Evolutionary conservation across 768 basidiomycete genomes (phyloP).

Genomic region (Neoboletus magnificus): DNA sequence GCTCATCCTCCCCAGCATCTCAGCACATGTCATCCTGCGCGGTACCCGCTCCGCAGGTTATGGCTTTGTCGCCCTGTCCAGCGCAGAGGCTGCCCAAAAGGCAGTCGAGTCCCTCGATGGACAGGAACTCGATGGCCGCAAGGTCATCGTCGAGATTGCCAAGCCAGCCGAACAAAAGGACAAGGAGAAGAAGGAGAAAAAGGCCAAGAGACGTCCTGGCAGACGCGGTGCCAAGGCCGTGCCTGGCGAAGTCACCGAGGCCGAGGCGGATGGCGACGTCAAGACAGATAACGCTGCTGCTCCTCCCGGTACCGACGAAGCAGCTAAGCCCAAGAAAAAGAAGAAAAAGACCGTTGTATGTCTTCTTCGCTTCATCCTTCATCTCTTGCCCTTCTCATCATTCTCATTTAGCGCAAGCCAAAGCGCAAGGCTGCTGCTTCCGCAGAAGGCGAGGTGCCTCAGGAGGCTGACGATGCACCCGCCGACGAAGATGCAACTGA

Average conservation of each 20-base stretch:
- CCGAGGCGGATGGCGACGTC: constrained; percentile 79
- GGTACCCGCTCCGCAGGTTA: constrained; percentile 86
- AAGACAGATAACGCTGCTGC: constrained; percentile 54
- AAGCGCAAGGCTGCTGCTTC: constrained; percentile 36
- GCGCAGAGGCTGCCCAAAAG: constrained; percentile 77
- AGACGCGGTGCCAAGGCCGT: constrained; percentile 85
- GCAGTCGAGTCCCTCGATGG: constrained; percentile 85
- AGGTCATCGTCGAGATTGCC: constrained; percentile 88
- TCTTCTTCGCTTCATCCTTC: neutral
- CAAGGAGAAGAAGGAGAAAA: constrained; percentile 71
- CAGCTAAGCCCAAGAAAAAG: constrained; percentile 70
- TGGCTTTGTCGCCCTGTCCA: constrained; percentile 85
- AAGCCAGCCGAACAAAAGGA: constrained; percentile 89
- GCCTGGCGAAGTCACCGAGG: constrained; percentile 86
- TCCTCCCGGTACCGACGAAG: constrained; percentile 49
- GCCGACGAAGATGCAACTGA: constrained; percentile 39
- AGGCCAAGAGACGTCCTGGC: constrained; percentile 75
- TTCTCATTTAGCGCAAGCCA: constrained; percentile 51
- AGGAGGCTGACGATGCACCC: constrained; percentile 29
- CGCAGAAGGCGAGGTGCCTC: constrained; percentile 28
- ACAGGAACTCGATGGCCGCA: constrained; percentile 85
- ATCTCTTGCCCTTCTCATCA: constrained; percentile 6
- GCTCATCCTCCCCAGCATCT: constrained; percentile 49
- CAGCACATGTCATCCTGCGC: constrained; percentile 84
- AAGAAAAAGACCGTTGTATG: constrained; percentile 69